Evolutionary conservation across 139 green algal species (phyloP), one percentile per base, ranked within the genome.

Genomic region (Bryopsis sp.): DNA sequence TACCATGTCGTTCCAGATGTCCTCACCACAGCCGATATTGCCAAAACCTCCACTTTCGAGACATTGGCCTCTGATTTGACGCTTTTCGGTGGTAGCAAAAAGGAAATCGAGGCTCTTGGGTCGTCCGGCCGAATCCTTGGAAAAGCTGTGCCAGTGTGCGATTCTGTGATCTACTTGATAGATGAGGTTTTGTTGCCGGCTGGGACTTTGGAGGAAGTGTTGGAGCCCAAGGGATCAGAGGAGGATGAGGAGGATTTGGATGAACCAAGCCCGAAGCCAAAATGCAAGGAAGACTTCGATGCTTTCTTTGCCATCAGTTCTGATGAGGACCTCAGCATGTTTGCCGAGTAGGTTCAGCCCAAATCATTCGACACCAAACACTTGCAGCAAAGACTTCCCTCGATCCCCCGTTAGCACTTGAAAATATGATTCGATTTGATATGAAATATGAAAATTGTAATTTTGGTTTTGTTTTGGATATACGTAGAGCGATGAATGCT

Each of bases 231-330:
- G n/a, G n/a, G n/a, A n/a, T n/a, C n/a, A n/a, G n/a, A n/a, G n/a
- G n/a, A n/a, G n/a, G n/a, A n/a, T n/a, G n/a, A n/a, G n/a, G n/a
- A n/a, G n/a, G n/a, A n/a, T n/a, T n/a, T n/a, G n/a, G 48, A 61
- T 22, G 48, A 22, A 28, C 48, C 48, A 8, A 31, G 11, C 33
- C n/a, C n/a, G n/a, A n/a, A n/a, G n/a, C n/a, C n/a, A n/a, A n/a
- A n/a, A n/a, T 61, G 58, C 29, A 31, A 33, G 4, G 58, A 65
- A 39, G 31, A 7, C 39, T 43, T 65, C 58, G n/a, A 65, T 24
- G 58, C 31, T n/a, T 65, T 65, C 58, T 65, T 65, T 65, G 31
- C 58, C 11, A 65, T 65, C 31, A 39, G 58, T 39, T 43, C 28
- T 26, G 58, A 65, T 5, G 58, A 65, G 7, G 24, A 15, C 4